These are phyloP conservation scores for Cymodocea nodosa DNA, from an alignment of 116 monocot genomes.

Conservation along the genomic window DNA sequence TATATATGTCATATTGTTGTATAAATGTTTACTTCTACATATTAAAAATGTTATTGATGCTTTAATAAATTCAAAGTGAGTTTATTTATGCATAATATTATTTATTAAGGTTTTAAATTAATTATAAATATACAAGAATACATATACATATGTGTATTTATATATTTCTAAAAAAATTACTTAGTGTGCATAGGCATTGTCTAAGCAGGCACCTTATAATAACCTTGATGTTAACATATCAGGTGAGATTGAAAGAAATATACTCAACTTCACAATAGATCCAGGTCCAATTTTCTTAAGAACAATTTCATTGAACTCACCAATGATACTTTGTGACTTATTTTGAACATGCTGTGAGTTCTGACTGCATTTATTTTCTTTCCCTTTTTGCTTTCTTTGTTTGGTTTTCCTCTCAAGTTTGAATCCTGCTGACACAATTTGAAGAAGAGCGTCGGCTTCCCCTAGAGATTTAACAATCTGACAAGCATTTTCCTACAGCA, in stretches of 20 bases:
- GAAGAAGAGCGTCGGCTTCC: slow-evolving; percentile 35
- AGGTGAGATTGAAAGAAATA: not conserved
- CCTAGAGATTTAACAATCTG: slow-evolving; percentile 64
- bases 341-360: slow-evolving; percentile 21
- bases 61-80: no score
- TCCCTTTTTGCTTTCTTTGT: slow-evolving; percentile 19
- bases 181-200: no score
- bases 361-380: slow-evolving; percentile 5
- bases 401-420: slow-evolving; percentile 25
- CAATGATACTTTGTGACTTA: slow-evolving; percentile 4
- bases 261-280: not conserved
- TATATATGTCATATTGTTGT: no score
- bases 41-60: no score
- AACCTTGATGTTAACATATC: no score
- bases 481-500: slow-evolving; percentile 65
- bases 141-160: no score
- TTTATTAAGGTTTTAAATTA: no score
- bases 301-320: not conserved
- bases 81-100: no score
- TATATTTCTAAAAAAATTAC: no score
- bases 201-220: no score
- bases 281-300: not conserved
- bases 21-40: no score
- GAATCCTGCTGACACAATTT: slow-evolving; percentile 38
- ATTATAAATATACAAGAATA: no score